Base-by-base conservation (phyloP, 129 eudicot species). In the Glebionis coronaria region DNA sequence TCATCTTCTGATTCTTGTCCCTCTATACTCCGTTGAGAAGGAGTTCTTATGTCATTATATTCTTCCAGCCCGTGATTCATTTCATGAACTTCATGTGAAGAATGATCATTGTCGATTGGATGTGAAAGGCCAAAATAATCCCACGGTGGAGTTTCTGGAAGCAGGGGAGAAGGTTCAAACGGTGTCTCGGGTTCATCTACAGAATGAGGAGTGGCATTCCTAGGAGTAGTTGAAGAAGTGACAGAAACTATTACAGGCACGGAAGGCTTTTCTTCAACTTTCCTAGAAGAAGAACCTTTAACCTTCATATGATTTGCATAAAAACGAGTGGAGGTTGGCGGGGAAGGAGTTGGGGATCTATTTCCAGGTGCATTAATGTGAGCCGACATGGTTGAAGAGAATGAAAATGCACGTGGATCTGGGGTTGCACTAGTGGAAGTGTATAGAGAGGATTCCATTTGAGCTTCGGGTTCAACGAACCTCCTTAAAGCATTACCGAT, bases 201-300 rank as follows among this genome's bases (percentile, higher is more conserved):
- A 16, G 87, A 76, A 29, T 28, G 82, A 35, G 85, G 90, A 23
- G 81, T 83, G 54, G 74, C 56, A 53, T 61, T 82, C 49, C 60
- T 82, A 61, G 95, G 88, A 38, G 84, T 80, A 70, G 71, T 72
- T 57, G 91, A 88, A 71, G 85, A 71, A 67, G 83, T 82, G 42
- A 88, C 77, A 10, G 91, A 83, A 14, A 82, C 88, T 19, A 80
- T 67, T 5, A 82, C 82, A 13, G 85, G 83, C 6, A 71, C 70
- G 53, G 88, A 61, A 54, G 90, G 98, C 63, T 78, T 88, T 70
- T 93, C 95, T 81, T 84, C 98, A 55, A 93, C 98, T 83, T 84
- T 86, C 76, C 35, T 84, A 18, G 95, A 80, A 70, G 81, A 78
- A 1, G 84, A 68, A 12, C 84, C 84, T 29, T 81, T 82, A 61